These are phyloP conservation scores for Neotropicomus parvogracilis DNA, from an alignment of 1,284 basidiomycete genomes.

Conservation along the genomic window DNA sequence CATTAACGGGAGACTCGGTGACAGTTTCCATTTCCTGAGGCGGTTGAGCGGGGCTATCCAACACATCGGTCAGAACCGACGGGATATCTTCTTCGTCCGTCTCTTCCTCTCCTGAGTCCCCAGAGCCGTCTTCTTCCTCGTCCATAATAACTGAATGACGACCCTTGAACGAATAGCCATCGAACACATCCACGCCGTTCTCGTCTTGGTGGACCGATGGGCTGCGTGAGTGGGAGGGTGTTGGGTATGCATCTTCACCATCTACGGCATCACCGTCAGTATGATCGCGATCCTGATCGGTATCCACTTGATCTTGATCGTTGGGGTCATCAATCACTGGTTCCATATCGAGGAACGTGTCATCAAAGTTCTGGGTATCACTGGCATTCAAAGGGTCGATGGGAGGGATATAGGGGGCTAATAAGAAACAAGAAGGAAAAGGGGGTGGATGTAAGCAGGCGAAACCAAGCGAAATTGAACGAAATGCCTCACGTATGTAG, in stretches of 20 bases:
- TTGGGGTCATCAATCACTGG: slow-evolving; percentile 77
- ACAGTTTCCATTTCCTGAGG: slow-evolving; percentile 27
- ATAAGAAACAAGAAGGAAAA: slow-evolving; percentile 5
- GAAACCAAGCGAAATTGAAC: slow-evolving; percentile 8
- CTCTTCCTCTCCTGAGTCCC: slow-evolving; percentile 40
- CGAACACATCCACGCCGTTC: slow-evolving; percentile 65
- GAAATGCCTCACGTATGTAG: slow-evolving; percentile 73
- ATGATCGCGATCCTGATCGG: slow-evolving; percentile 55
- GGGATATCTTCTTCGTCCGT: slow-evolving; percentile 39
- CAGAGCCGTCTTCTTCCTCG: slow-evolving; percentile 47
- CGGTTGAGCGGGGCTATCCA: slow-evolving; percentile 24
- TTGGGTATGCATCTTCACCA: slow-evolving; percentile 65
- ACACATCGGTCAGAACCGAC: slow-evolving; percentile 16
- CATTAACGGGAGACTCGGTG: slow-evolving; percentile 25
- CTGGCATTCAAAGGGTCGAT: slow-evolving; percentile 90
- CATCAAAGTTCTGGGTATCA: slow-evolving; percentile 98
- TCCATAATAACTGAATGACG: slow-evolving; percentile 73
- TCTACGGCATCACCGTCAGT: slow-evolving; percentile 71
- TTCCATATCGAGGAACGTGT: slow-evolving; percentile 93
- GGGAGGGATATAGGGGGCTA: slow-evolving; percentile 95
- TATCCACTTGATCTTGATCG: slow-evolving; percentile 56
- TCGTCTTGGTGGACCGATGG: slow-evolving; percentile 59
- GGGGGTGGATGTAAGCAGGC: slow-evolving; percentile 15
- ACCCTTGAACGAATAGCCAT: slow-evolving; percentile 87
- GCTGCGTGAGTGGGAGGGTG: slow-evolving; percentile 69